These are phyloP conservation scores for Neospermospora avenae DNA, from an alignment of 2,329 filamentous ascomycete species.

Conservation along the genomic window DNA sequence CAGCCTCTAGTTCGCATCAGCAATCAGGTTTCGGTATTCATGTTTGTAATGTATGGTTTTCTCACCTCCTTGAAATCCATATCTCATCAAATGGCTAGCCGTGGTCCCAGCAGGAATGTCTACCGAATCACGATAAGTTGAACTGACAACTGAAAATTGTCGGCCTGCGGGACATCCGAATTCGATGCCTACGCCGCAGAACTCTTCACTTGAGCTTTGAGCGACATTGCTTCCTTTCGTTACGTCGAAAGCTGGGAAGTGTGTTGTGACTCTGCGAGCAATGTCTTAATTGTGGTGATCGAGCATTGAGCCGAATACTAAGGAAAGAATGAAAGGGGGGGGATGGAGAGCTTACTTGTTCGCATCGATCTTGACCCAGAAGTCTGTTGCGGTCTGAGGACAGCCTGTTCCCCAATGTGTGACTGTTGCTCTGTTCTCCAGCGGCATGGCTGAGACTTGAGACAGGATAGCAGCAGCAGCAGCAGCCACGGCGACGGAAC, in stretches of 20 bases:
- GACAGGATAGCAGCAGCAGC: neutral
- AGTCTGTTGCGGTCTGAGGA: neutral
- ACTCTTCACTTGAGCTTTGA: neutral
- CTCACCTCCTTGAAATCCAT: neutral
- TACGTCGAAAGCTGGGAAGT: conserved; percentile 3
- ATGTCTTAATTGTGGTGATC: too few species aligned
- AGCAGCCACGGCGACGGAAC: neutral
- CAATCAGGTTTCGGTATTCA: too few species aligned
- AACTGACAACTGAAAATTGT: neutral
- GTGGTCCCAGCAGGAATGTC: neutral
- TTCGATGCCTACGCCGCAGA: neutral
- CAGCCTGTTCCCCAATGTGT: neutral
- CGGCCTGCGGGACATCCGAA: neutral
- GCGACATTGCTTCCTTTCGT: neutral
- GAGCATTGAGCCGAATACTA: too few species aligned
- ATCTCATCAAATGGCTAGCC: neutral
- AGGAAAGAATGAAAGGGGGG: too few species aligned
- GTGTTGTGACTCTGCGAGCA: neutral
- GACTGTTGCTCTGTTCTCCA: neutral
- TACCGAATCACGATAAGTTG: neutral
- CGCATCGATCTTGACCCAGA: neutral
- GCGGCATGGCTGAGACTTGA: neutral
- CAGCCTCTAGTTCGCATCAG: neutral
- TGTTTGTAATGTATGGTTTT: too few species aligned
- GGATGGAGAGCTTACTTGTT: neutral